Percentiles rank a stretch among this genome's conserved stretches.
These are phyloP conservation scores for Saccharomycopsis babjevae DNA, from an alignment of 805 yeast genomes.

Conservation along the genomic window DNA sequence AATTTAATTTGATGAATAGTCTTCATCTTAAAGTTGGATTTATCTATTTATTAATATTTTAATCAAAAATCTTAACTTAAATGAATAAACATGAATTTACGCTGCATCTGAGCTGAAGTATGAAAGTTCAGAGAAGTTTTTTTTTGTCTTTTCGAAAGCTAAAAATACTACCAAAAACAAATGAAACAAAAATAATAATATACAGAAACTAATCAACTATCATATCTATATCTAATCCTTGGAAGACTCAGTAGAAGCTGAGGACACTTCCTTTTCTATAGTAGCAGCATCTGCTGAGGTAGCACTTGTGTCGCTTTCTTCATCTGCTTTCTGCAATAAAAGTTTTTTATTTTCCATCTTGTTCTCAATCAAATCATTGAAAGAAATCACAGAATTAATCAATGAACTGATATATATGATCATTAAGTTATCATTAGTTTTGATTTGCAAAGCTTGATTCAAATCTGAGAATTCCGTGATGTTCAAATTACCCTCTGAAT, in stretches of 20 bases:
- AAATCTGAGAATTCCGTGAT: conserved; percentile 26
- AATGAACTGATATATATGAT: conserved; percentile 79
- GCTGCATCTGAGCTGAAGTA: no score
- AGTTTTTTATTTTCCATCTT: conserved; percentile 69
- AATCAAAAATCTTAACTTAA: no score
- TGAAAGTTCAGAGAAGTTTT: no score
- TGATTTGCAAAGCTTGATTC: conserved; percentile 74
- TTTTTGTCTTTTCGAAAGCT: no score
- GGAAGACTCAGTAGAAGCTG: not conserved
- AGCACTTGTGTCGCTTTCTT: conserved; percentile 19
- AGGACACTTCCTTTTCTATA: not conserved
- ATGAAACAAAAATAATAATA: not conserved
- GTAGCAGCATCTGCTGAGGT: not conserved
- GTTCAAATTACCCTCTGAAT: conserved; percentile 16
- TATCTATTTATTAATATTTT: no score
- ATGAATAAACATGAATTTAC: no score
- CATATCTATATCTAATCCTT: not conserved
- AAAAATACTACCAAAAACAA: no score
- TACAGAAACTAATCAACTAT: not conserved
- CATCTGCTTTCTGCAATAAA: conserved; percentile 15
- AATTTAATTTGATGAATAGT: no score
- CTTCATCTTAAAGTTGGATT: no score
- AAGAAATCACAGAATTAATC: conserved; percentile 90
- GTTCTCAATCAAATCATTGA: conserved; percentile 93
- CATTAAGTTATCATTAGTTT: conserved; percentile 96